Evolutionary conservation across 176 grass and related monocot species (phyloP), one percentile per base, ranked within the genome.

Genomic region (Thalia dealbata): DNA sequence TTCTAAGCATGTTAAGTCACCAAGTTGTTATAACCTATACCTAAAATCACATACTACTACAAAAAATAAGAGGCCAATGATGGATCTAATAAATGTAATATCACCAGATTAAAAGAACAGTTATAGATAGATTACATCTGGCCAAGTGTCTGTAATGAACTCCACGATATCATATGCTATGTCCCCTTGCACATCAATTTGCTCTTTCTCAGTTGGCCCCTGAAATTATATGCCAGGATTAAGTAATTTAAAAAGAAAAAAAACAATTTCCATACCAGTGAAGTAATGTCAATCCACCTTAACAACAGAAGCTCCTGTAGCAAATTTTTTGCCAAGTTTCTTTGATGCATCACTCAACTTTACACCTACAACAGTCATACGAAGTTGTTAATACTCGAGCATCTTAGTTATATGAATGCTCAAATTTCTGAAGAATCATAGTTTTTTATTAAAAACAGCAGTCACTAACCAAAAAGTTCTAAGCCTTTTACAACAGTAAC

Each of bases 141-240:
- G 87, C 95, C 95, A 99, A 69, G 95, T 99, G 66, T 93, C 95
- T 52, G 95, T 99, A 82, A 99, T 81, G 79, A 89, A 99, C 61
- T 95, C 90, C 72, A 95, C 90, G 32, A 95, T 83, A 52, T 99
- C 95, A 82, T 99, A 99, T 78, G 95, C 83, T 81, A 99, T 99
- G 77, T 99, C 90, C 51, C 95, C 95, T 95, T 99, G 95, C 29
- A 99, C 95, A 29, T 99, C 95, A 81, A 99, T 89, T 75, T 99
- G 95, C 81, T 99, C 95, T 86, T 99, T 99, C 52, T 99, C 95
- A 77, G 95, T 99, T 65, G 90, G 88, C 16, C 95, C 95, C 95
- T 99, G 73, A 71, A 28, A 63, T 79, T 59, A 22, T 2, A 77
- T 29, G 70, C 21, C 55, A 42, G 11, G 70, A 8, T 29, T 0